Evolutionary conservation across 345 rosid species (phyloP).

Genomic region (Pelargonium nanum): DNA sequence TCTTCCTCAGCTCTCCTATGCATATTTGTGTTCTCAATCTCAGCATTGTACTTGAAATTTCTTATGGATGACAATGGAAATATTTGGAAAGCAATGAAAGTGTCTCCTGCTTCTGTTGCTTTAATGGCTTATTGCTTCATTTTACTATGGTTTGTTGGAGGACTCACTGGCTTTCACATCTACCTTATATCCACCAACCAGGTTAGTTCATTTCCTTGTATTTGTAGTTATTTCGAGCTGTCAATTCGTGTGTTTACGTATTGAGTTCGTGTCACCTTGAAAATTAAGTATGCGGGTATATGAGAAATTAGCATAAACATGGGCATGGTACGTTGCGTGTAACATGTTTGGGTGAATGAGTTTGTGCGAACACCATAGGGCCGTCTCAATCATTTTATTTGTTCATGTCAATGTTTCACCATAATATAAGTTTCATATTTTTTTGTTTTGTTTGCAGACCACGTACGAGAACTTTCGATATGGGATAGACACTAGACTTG

Average conservation of each 20-base stretch:
- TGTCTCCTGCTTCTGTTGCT: conserved; percentile 34
- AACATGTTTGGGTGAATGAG: no score
- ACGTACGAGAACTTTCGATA: conserved; percentile 39
- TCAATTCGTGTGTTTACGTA: no score
- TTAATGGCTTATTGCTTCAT: conserved; percentile 41
- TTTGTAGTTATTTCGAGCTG: not conserved
- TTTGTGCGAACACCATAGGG: no score
- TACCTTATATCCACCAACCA: conserved; percentile 47
- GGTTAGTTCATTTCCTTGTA: conserved; percentile 19
- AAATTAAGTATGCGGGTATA: no score
- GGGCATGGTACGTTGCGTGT: no score
- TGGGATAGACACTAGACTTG: conserved; percentile 15
- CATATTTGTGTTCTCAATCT: conserved; percentile 35
- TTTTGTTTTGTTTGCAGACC: conserved; percentile 24
- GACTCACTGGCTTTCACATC: conserved; percentile 46
- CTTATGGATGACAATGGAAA: conserved; percentile 27
- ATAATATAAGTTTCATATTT: conserved; percentile 12
- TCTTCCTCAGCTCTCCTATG: conserved; percentile 47
- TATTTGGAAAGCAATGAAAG: conserved; percentile 41
- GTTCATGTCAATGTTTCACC: no score
- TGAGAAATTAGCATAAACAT: no score
- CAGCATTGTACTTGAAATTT: conserved; percentile 38
- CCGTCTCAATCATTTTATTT: no score
- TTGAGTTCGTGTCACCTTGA: no score
- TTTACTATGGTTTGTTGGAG: conserved; percentile 50